These are phyloP conservation scores for Cyberlindnera misumaiensis DNA, from an alignment of 805 yeast species.

Conservation along the genomic window DNA sequence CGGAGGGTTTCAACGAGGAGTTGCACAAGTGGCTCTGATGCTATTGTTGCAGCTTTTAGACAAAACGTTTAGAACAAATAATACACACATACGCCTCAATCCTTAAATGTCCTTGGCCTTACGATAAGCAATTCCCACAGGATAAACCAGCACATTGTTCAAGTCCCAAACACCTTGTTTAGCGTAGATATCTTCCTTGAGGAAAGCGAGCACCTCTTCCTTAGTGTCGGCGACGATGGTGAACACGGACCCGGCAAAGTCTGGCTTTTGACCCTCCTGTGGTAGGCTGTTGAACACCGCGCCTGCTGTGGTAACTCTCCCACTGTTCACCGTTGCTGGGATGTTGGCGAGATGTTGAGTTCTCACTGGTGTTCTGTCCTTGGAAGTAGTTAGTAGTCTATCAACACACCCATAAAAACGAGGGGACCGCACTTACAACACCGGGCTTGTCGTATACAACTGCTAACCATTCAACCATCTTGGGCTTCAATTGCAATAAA, in stretches of 20 bases:
- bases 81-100: neutral
- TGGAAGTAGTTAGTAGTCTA: neutral
- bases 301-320: constrained; percentile 42
- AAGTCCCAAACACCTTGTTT: constrained; percentile 73
- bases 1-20: constrained; percentile 7
- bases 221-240: constrained; percentile 57
- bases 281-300: constrained; percentile 43
- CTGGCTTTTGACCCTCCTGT: constrained; percentile 32
- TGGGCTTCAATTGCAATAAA: constrained; percentile 16
- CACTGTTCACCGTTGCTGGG: constrained; percentile 35
- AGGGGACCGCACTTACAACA: constrained; percentile 20
- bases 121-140: constrained; percentile 43
- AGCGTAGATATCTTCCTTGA: constrained; percentile 58
- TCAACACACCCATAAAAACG: neutral
- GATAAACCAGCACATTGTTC: constrained; percentile 51
- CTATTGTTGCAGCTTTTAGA: neutral
- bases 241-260: constrained; percentile 64
- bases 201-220: constrained; percentile 58
- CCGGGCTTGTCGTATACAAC: constrained; percentile 65
- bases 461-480: constrained; percentile 58
- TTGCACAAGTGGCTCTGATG: constrained; percentile 2
- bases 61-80: neutral
- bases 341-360: constrained; percentile 46
- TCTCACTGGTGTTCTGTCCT: constrained; percentile 46
- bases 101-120: constrained; percentile 25